A percentile compares a stretch with the other conserved stretches of the same genome.
phyloP scores from a whole-genome alignment of 345 rosid genomes.

The Gossypium australe region DNA sequence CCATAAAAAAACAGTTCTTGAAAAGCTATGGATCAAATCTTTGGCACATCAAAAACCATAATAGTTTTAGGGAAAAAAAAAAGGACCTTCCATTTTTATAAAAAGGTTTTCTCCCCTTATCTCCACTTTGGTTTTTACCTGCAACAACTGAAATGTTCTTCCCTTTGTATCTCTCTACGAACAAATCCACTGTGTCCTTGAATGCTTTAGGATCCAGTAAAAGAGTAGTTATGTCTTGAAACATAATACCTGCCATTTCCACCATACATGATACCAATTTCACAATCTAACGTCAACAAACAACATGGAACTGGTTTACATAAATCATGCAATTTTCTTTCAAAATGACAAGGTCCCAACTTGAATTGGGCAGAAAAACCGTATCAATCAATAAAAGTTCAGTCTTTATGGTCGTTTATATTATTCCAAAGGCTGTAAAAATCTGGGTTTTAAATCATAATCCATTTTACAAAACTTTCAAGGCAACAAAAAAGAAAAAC shows the following conservation, averaged over 20 bases:
- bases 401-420: background rate
- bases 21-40: slow-evolving; percentile 20
- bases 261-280: background rate
- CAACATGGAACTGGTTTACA: background rate
- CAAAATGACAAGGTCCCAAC: background rate
- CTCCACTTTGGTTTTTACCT: slow-evolving; percentile 42
- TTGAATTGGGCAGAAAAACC: background rate
- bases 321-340: background rate
- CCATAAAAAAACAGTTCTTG: slow-evolving; percentile 18
- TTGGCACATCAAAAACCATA: slow-evolving; percentile 3
- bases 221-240: slow-evolving; percentile 92
- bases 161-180: slow-evolving; percentile 85
- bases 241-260: slow-evolving; percentile 72
- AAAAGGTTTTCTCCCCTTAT: background rate
- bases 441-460: background rate
- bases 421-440: background rate
- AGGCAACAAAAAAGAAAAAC: slow-evolving; percentile 10
- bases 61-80: background rate
- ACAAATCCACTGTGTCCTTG: slow-evolving; percentile 85
- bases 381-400: background rate
- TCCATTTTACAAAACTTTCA: slow-evolving; percentile 7
- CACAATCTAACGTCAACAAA: background rate
- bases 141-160: slow-evolving; percentile 91
- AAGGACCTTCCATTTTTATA: background rate
- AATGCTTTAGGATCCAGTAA: slow-evolving; percentile 82